phyloP scores from a whole-genome alignment of 768 basidiomycete genomes.

The Hygrocybe punicea region DNA sequence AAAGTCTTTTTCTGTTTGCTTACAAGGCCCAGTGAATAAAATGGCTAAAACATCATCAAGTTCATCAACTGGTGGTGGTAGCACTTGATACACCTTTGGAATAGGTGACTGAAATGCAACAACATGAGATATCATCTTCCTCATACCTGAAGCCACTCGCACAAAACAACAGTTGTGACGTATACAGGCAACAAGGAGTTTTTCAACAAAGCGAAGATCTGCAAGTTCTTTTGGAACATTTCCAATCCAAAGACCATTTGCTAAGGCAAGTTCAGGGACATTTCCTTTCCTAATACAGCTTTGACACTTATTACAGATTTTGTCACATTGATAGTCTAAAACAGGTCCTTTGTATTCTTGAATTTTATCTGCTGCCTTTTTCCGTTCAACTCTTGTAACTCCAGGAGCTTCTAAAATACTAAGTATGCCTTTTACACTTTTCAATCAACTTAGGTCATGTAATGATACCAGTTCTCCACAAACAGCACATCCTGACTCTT shows the following conservation, averaged over 20 bases:
- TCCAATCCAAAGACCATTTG: slow-evolving; percentile 35
- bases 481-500: slow-evolving; percentile 33
- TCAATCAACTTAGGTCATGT: slow-evolving; percentile 6
- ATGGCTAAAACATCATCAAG: slow-evolving; percentile 32
- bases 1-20: slow-evolving; percentile 26
- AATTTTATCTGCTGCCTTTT: slow-evolving; percentile 5
- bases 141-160: slow-evolving; percentile 18
- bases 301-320: slow-evolving; percentile 11
- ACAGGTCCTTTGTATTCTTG: slow-evolving; percentile 15
- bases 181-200: slow-evolving; percentile 19
- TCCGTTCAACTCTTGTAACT: slow-evolving; percentile 5
- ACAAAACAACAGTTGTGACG: slow-evolving; percentile 30
- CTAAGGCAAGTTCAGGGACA: slow-evolving; percentile 17
- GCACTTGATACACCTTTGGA: slow-evolving; percentile 26
- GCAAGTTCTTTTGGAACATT: slow-evolving; percentile 24
- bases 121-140: slow-evolving; percentile 10
- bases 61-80: slow-evolving; percentile 33
- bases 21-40: slow-evolving; percentile 28
- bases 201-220: slow-evolving; percentile 26
- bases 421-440: slow-evolving; percentile 1
- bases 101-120: slow-evolving; percentile 30
- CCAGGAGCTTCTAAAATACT: slow-evolving; percentile 4
- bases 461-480: slow-evolving; percentile 23
- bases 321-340: slow-evolving; percentile 6
- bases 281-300: background rate